Evolutionary conservation across 345 rosid species (phyloP), one percentile per base, ranked within the genome.

Genomic region (Hypericum androsaemum): DNA sequence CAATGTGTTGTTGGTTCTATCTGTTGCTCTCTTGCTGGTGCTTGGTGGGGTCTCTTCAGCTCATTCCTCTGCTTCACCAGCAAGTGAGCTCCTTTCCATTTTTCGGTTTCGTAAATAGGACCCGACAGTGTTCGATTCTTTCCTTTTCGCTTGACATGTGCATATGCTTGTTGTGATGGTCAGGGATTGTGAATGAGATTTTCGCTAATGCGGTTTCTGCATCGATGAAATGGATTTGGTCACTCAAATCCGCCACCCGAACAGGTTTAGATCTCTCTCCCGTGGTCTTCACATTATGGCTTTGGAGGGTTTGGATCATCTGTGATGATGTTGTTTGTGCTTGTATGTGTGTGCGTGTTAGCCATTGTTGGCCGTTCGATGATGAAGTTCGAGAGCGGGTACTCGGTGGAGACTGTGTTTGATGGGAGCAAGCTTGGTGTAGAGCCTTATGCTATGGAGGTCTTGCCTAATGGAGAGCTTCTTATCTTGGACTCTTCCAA

Each of bases 311-410:
- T n/a, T 5, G 47, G 53, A 15, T 47, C 56, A 50, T 53, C 37
- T 47, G 38, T 66, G 43, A 43, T 42, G 2, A 12, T 56, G 10
- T 37, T 52, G 10, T 59, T 41, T 11, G 44, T 41, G 50, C 62
- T 56, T 45, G 1, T n/a, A n/a, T n/a, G n/a, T n/a, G n/a, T n/a
- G n/a, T 56, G 44, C 54, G 15, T 57, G 55, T 22, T 71, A 88
- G 95, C 90, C 2, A 71, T 88, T 70, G 52, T 87, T 8, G 81
- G 85, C 52, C 90, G 94, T 65, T 84, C 99, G 52, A 71, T 76
- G 90, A 80, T 94, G 89, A 94, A 83, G 74, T 94, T 81, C 28
- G 99, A 94, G 69, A 63, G 81, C 68, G 99, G 99, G n/a, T 94
- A 85, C 59, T 52, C 75, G 35, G 99, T 94, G 53, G 99, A 94